These are phyloP conservation scores for Linnemannia hyalina DNA, from an alignment of 192 early-diverging fungal species.

Conservation along the genomic window DNA sequence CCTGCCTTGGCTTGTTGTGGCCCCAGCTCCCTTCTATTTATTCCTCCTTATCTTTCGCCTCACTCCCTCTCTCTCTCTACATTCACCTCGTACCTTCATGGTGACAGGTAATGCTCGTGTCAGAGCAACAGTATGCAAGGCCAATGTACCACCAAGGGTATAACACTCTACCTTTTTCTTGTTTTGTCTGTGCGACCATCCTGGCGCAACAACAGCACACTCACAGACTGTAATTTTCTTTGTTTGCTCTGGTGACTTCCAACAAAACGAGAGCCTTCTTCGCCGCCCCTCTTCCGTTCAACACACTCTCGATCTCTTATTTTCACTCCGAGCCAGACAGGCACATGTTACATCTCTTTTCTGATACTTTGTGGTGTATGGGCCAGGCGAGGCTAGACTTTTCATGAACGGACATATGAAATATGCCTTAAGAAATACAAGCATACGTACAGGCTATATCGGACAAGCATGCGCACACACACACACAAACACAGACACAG, in stretches of 20 bases:
- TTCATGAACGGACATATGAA: not conserved
- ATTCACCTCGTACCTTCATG: not conserved
- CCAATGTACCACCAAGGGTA: not conserved
- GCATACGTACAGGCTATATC: not conserved
- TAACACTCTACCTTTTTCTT: not conserved
- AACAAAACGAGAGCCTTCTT: not conserved
- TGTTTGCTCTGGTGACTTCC: not conserved
- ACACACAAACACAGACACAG: too few species aligned
- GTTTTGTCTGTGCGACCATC: not conserved
- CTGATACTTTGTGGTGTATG: not conserved
- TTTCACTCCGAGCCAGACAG: constrained; percentile 1
- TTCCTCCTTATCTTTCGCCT: not conserved
- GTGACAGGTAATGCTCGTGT: not conserved
- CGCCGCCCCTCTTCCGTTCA: not conserved
- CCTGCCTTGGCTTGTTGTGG: not conserved
- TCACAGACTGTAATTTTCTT: not conserved
- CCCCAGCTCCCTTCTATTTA: not conserved
- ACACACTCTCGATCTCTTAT: not conserved
- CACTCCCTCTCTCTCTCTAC: not conserved
- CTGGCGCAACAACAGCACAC: not conserved
- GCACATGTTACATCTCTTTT: not conserved
- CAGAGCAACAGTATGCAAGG: not conserved
- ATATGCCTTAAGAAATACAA: not conserved
- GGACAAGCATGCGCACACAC: not conserved
- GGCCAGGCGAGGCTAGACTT: not conserved